Conservation (phyloP, 2,329 filamentous ascomycete species). For the Aschersonia sp. region DNA sequence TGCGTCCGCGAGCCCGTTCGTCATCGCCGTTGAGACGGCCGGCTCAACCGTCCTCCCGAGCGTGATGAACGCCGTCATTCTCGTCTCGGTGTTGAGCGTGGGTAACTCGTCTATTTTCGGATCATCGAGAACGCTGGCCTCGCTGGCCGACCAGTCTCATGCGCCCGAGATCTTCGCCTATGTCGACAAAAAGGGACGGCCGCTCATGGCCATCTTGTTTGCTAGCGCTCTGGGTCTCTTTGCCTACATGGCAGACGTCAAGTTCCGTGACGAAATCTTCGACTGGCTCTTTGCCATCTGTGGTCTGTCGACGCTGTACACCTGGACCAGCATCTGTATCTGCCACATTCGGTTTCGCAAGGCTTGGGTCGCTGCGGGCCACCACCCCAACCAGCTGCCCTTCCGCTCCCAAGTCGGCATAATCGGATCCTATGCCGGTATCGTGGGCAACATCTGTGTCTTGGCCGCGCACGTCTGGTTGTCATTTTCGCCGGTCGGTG, state of each 20-base stretch:
- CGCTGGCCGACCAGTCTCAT: conserved; percentile 76
- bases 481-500: not conserved
- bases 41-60: not conserved
- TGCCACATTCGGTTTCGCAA: not conserved
- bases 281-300: not conserved
- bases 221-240: not conserved
- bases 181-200: conserved; percentile 71
- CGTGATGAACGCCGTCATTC: not conserved
- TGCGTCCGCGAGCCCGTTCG: not conserved
- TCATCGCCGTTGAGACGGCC: not conserved
- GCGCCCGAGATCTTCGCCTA: conserved; percentile 67
- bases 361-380: not conserved
- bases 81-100: not conserved
- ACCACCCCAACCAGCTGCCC: not conserved
- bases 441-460: not conserved
- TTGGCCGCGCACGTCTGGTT: not conserved
- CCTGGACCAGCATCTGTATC: not conserved
- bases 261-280: not conserved
- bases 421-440: not conserved
- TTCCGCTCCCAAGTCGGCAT: not conserved
- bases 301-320: not conserved
- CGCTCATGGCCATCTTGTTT: conserved; percentile 51
- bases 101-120: conserved; percentile 46
- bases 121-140: conserved; percentile 77
- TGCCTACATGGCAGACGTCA: not conserved